Base-by-base conservation (phyloP, 2,329 filamentous ascomycete species). In the Fusarium setosum region DNA sequence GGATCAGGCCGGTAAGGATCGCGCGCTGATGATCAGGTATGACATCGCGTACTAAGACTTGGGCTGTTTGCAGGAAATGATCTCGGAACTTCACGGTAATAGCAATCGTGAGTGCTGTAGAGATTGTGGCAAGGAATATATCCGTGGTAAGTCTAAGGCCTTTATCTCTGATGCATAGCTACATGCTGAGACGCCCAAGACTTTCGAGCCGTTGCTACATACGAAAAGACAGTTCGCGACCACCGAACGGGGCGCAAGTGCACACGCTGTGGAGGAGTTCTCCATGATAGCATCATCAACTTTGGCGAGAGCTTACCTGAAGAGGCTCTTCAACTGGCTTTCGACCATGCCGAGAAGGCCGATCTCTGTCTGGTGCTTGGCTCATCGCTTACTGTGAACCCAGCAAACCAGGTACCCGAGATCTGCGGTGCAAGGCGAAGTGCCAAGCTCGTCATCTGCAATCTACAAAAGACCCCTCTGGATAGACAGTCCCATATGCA, bases 21-120 rank as follows among this genome's bases (percentile, higher is more conserved):
- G 5, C 1, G 1, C 4, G 1, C 8, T 6, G 10, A 1, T 3
- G 1, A 11, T 5, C 0, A 11, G 29, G 12, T 5, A 6, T 2
- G 1, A 4, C 1, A 2, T 4, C 1, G 5, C 3, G 10, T 5
- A 5, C 37, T 61, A 13, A 59, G n/a, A 38, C 12, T 6, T 2
- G 3, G 12, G 9, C 1, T 4, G 15, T 10, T 6, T 55, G 1
- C 37, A 82, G 80, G 73, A 79, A 8, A 76, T 50, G 10, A 81
- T 83, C 41, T 82, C 81, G 0, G 81, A 84, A 54, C 74, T 84
- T 1, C 82, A 84, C 26, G 81, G 81, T 0, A 84, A 84, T 42
- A 83, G 76, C 32, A 84, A 83, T 38, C 76, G 77, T 1, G 82
- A 83, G 51, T 78, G 71, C 24, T 84, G 82, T 62, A 76, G 77